Evolutionary conservation across 1,284 basidiomycete genomes (phyloP), one percentile per base, ranked within the genome.

Genomic region (Sutorius eximius): DNA sequence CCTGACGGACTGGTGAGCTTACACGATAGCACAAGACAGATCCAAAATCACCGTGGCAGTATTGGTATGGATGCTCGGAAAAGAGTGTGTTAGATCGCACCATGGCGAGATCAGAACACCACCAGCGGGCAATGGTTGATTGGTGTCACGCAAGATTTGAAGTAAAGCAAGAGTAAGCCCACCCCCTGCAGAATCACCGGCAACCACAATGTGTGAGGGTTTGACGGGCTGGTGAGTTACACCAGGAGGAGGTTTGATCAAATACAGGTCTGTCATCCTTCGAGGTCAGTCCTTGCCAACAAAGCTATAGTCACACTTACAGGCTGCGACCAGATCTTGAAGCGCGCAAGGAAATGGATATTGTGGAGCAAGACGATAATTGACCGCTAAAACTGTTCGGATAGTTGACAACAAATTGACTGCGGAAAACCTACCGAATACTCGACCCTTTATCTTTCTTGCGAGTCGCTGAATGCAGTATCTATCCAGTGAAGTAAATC

Each of bases 291-390:
- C 11, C 2, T 16, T 46, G 40, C 3, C 36, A 33, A 41, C 42
- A 42, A 32, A 29, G 11, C 2, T 3, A 20, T 16, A 32, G 24
- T 36, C 18, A 33, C 12, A 70, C 81, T 57, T 64, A 87, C 89
- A 98, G 6, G 93, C 87, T 1, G 94, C 90, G 11, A 97, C 67
- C 45, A 86, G 77, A 71, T 97, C 95, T 66, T 96, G 93, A 15
- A 98, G 74, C 0, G 90, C 93, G 63, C 96, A 98, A 0, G 96
- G 96, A 73, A 98, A 99, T 0, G 96, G 96, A 62, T 95, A 97
- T 72, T 97, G 94, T 0, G 95, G 95, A 12, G 95, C 86, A 40
- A 95, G 83, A 40, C 94, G 82, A 69, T 97, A 97, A 65, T 94
- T 93, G 59, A 96, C 83, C 38, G 93, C 93, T 86, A 72, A 59